Conservation (phyloP, 768 basidiomycete species). For the Tephrocybe sp. region DNA sequence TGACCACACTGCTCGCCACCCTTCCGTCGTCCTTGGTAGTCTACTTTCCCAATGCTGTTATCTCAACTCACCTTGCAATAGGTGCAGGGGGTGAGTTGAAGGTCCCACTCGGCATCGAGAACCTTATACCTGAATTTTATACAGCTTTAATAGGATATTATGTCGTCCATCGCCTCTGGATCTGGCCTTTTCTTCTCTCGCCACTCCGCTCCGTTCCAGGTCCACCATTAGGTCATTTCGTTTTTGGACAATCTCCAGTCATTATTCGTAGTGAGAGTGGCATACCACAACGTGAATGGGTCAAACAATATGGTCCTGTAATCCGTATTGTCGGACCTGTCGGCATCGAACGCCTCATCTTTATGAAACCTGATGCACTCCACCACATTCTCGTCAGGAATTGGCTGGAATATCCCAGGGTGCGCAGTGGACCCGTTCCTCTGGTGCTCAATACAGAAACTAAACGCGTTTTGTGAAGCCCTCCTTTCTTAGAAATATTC, state of each 20-base stretch:
- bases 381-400: conserved; percentile 41
- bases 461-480: conserved; percentile 29
- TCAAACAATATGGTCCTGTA: conserved; percentile 43
- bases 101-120: not conserved
- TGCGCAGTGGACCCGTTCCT: conserved; percentile 15
- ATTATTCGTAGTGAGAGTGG: conserved; percentile 34
- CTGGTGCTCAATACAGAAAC: not conserved
- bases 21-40: not conserved
- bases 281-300: conserved; percentile 46
- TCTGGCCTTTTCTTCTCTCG: conserved; percentile 30
- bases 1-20: not conserved
- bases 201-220: conserved; percentile 29
- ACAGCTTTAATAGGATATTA: conserved; percentile 16
- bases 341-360: conserved; percentile 45
- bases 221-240: conserved; percentile 24
- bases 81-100: not conserved
- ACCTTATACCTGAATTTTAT: not conserved
- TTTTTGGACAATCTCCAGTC: conserved; percentile 16
- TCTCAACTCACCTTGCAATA: not conserved
- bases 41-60: not conserved
- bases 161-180: conserved; percentile 24
- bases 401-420: conserved; percentile 47
- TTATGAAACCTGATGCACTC: conserved; percentile 42
- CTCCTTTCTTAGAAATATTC: conserved; percentile 38
- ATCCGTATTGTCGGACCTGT: conserved; percentile 47